Base-by-base conservation (phyloP, 352 stramenopile species). In the Pythium dissimile region DNA sequence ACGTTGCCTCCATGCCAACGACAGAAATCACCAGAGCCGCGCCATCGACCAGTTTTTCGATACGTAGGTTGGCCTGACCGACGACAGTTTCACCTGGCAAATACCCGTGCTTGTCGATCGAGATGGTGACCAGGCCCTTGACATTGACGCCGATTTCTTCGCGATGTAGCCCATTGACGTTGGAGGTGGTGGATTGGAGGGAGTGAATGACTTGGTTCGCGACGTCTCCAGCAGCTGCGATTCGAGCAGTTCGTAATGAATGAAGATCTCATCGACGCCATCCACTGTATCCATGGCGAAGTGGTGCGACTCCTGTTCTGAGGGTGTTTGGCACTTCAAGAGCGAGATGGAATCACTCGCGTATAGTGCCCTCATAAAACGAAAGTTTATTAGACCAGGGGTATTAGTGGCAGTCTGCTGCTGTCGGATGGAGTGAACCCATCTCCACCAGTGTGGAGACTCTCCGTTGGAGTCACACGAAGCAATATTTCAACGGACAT, bases 151-250 rank as follows among this genome's bases (percentile, higher is more conserved):
- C 49, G 24, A 64, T 38, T 26, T 38, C 28, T 52, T 54, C 13
- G 47, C 47, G 56, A 64, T 37, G 23, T 58, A 52, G 47, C 56
- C 56, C 46, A 64, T 64, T n/a, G 18, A 20, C 18, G 39, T 41
- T 28, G 15, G 27, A 37, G 28, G 9, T 53, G n/a, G 48, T 27
- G 28, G 16, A 11, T 31, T 32, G 35, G 13, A 34, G 34, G 16
- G 2, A 27, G 24, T 15, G 16, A 48, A 9, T 50, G 8, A 27
- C 7, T 24, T 10, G 32, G 32, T 49, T 20, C 31, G 31, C 8
- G 8, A 13, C 31, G 31, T 37, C 13, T 13, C 8, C 31, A 37
- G 31, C 13, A 8, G 31, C 31, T 37, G 31, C 8, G 8, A 8
- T 13, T 27, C 16, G 11, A 30, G 18, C 18, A 49, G 21, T 12